These are phyloP conservation scores for Epichloe sp. DNA, from an alignment of 2,329 filamentous ascomycete genomes.

Conservation along the genomic window DNA sequence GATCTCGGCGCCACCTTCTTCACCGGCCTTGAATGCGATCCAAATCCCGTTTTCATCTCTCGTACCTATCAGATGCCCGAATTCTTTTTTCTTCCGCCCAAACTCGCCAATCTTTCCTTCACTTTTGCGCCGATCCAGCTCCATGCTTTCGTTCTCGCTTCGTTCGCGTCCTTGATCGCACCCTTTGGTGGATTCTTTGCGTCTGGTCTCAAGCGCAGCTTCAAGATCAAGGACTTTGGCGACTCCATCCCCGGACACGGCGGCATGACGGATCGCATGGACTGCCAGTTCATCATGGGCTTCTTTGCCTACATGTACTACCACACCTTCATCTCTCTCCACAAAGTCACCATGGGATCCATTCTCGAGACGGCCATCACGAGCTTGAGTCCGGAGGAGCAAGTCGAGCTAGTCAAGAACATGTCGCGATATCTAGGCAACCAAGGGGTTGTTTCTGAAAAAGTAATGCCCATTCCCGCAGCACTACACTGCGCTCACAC, in stretches of 20 bases:
- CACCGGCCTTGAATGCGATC: slow-evolving; percentile 77
- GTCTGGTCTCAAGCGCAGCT: slow-evolving; percentile 91
- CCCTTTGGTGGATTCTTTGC: slow-evolving; percentile 98
- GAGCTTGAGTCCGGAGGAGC: slow-evolving; percentile 75
- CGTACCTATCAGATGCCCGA: slow-evolving; percentile 61
- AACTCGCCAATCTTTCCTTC: slow-evolving; percentile 46
- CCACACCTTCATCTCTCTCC: slow-evolving; percentile 85
- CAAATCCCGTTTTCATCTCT: slow-evolving; percentile 82
- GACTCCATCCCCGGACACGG: slow-evolving; percentile 96
- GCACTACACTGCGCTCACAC: not conserved
- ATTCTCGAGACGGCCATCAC: slow-evolving; percentile 88
- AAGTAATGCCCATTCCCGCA: slow-evolving; percentile 10
- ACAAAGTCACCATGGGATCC: slow-evolving; percentile 72
- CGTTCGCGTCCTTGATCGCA: slow-evolving; percentile 91
- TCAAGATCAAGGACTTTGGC: slow-evolving; percentile 99
- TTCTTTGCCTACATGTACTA: slow-evolving; percentile 99
- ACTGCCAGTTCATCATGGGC: slow-evolving; percentile 99
- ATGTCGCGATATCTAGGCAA: slow-evolving; percentile 53
- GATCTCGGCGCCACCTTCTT: slow-evolving; percentile 89
- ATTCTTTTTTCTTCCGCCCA: slow-evolving; percentile 59
- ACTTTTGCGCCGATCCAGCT: slow-evolving; percentile 81
- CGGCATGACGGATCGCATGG: slow-evolving; percentile 97
- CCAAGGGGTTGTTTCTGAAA: slow-evolving; percentile 35
- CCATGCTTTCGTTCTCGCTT: slow-evolving; percentile 78
- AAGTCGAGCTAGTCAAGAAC: slow-evolving; percentile 63